Evolutionary conservation across 345 rosid genomes (phyloP), one percentile per base, ranked within the genome.

Genomic region (Capsella bursapastoris): DNA sequence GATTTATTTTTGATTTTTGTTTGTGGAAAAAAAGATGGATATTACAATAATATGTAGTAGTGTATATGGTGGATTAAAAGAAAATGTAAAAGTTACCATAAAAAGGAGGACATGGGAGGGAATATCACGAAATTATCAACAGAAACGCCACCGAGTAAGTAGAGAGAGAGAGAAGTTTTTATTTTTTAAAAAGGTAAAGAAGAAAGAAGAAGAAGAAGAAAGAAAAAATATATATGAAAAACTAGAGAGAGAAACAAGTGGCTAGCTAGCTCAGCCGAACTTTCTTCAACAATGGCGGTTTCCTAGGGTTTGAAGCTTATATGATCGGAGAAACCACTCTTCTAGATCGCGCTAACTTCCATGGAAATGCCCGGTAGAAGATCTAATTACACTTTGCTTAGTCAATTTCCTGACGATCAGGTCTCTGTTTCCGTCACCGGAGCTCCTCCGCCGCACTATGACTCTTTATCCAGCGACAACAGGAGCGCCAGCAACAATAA

Each of bases 341-440:
- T 72, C 50, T 53, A 64, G 66, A 75, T 58, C 64, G 25, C 22
- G 28, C 48, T 16, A 73, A 53, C 72, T 82, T 55, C 74, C 80
- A 90, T 92, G 96, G 98, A 90, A 88, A 88, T 92, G 91, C 83
- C 90, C 22, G 86, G 83, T 73, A 86, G 94, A 79, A 90, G 94
- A 90, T 90, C 98, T 61, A 90, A 84, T 81, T 96, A 96, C 84
- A 83, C 90, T 51, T 89, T 87, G 34, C 86, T 96, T 22, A 88
- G 83, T 71, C 99, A 92, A 80, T 77, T 81, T 60, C 86, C 93
- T 3, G 97, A 92, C 70, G 96, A 90, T 67, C 92, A 79, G 75
- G 79, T 81, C 2, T 52, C 89, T 3, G 86, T 78, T 22, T 73
- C 87, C 74, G 60, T 79, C 69, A 41, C 86, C 70, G 87, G 82